Percentiles rank a stretch among this genome's conserved stretches.
These are phyloP conservation scores for Neospora caninum DNA, from an alignment of 169 alveolate genomes.

Conservation along the genomic window DNA sequence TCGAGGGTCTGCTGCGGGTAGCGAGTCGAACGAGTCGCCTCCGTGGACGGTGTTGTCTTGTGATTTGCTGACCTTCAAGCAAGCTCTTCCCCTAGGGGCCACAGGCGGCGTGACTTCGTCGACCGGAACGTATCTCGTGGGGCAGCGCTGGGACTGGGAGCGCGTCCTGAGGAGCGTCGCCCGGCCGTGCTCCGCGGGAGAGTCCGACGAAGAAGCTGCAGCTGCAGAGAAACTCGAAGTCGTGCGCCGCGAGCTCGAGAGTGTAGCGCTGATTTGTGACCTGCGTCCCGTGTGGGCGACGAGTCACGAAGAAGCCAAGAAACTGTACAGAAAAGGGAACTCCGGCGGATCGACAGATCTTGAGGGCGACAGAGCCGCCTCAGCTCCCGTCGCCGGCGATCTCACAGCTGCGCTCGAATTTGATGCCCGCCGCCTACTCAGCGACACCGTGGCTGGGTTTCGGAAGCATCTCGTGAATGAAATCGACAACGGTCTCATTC, in stretches of 20 bases:
- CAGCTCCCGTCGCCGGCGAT: background rate
- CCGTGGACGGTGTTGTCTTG: constrained; percentile 11
- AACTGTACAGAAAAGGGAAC: background rate
- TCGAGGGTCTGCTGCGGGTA: background rate
- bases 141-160: constrained; percentile 21
- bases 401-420: background rate
- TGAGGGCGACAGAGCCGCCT: background rate
- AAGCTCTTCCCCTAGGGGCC: background rate
- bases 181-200: background rate
- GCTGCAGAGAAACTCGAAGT: background rate
- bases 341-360: background rate
- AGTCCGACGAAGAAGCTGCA: background rate
- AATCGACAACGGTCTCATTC: background rate
- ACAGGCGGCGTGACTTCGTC: background rate
- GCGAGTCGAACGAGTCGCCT: background rate
- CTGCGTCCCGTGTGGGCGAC: constrained; percentile 45
- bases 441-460: background rate
- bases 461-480: background rate
- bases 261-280: constrained; percentile 12
- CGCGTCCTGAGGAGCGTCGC: background rate
- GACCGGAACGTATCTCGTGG: constrained; percentile 6
- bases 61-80: background rate
- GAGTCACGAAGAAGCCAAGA: background rate
- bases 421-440: background rate
- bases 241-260: constrained; percentile 8